Evolutionary conservation across 139 green algal genomes (phyloP).

Genomic region (Haematococcus lacustris): DNA sequence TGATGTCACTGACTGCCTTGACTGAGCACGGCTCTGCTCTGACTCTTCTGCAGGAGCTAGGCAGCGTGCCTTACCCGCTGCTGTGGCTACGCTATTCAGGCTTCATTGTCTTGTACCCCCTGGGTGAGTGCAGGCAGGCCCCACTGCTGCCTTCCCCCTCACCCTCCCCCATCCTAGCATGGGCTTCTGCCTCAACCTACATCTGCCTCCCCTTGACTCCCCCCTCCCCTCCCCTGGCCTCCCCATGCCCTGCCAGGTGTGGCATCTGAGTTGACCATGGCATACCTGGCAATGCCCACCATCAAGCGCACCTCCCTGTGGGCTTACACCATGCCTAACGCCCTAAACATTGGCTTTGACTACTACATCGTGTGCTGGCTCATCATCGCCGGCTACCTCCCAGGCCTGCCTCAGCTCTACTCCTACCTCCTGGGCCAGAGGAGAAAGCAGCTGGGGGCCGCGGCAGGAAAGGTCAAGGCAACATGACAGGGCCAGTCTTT

Average conservation of each 20-base stretch:
- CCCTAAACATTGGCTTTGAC: slow-evolving; percentile 72
- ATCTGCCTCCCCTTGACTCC: no score
- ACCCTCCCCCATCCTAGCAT: no score
- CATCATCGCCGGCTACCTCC: slow-evolving; percentile 35
- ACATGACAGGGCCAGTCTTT: not conserved
- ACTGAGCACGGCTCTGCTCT: no score
- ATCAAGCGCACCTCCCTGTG: slow-evolving; percentile 34
- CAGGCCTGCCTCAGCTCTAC: slow-evolving; percentile 76
- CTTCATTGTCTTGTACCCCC: slow-evolving; percentile 89
- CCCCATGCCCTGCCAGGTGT: no score
- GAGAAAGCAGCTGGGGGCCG: slow-evolving; percentile 58
- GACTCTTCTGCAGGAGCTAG: slow-evolving; percentile 38
- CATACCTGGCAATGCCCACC: slow-evolving; percentile 52
- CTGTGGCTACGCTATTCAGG: slow-evolving; percentile 84
- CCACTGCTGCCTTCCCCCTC: no score
- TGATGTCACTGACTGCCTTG: no score
- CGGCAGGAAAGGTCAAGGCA: not conserved
- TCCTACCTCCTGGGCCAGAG: slow-evolving; percentile 80
- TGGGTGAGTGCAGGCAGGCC: no score
- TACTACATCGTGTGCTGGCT: slow-evolving; percentile 59
- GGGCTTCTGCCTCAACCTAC: no score
- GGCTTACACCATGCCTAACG: slow-evolving; percentile 64
- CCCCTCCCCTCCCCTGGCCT: no score
- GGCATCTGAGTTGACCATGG: slow-evolving; percentile 75
- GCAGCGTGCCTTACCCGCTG: slow-evolving; percentile 51